Evolutionary conservation across 108 stramenopile species (phyloP), one percentile per base, ranked within the genome.

Genomic region (Nitzschia sp.): DNA sequence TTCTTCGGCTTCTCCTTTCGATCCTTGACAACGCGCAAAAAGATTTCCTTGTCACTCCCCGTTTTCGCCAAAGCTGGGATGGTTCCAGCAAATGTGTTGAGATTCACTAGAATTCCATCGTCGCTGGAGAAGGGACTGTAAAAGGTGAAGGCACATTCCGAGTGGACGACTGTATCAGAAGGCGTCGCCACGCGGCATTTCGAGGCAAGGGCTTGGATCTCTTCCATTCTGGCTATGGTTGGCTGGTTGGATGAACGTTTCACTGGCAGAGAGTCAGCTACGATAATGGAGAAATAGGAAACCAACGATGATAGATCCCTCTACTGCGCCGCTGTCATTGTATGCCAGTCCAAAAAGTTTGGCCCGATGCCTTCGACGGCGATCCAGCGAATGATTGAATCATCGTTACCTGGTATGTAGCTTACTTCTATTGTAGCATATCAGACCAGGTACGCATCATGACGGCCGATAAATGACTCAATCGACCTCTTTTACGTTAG

Each of bases 111-210:
- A 28, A 82, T 69, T 13, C 97, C 97, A 30, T 70, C 75, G 6
- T 84, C 75, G 17, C 72, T 82, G 42, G 76, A 80, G 59, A 89
- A 95, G 24, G 98, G 97, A 23, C 91, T 85, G 74, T 90, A 81
- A 68, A 98, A 98, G 24, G 93, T 90, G 68, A 80, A 96, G 59
- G 76, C 97, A 69, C 95, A 96, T 79, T 98, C 97, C n/a, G 86
- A 81, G 64, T 96, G 91, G 55, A 72, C 77, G 17, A 97, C 96
- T n/a, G 64, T 71, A 49, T 93, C 88, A 64, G 74, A 61, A 19
- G 86, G 78, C 23, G 75, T 66, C 33, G 90, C 93, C 13, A 82
- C 75, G 42, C 90, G 90, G 64, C 85, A 88, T 32, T 73, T 79
- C 31, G 71, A 63, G 6, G 84, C 80, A 2, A 83, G 66, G 32